These are phyloP conservation scores for Kodamaea anthophila DNA, from an alignment of 1,139 yeast genomes.

Conservation along the genomic window DNA sequence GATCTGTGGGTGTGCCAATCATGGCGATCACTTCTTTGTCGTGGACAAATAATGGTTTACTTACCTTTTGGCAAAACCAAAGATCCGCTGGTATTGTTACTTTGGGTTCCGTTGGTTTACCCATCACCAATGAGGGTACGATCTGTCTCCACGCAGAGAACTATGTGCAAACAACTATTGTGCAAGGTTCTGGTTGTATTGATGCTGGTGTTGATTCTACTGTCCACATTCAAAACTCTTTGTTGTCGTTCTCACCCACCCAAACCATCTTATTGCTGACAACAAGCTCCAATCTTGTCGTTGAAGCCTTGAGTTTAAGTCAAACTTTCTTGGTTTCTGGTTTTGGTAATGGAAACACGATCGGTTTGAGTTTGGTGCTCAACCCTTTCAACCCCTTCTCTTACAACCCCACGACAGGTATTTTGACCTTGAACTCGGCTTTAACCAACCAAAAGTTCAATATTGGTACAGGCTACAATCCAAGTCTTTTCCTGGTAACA, in stretches of 20 bases:
- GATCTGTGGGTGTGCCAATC: constrained; percentile 15
- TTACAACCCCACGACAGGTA: constrained; percentile 13
- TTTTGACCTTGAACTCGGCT: constrained; percentile 11
- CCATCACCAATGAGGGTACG: constrained; percentile 15
- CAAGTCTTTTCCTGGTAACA: constrained; percentile 10
- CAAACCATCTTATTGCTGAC: constrained; percentile 12
- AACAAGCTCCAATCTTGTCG: constrained; percentile 9
- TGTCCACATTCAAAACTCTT: constrained; percentile 9
- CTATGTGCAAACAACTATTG: constrained; percentile 11
- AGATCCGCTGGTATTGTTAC: constrained; percentile 16
- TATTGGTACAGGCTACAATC: constrained; percentile 19
- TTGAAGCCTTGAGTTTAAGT: constrained; percentile 13
- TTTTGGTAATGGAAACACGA: constrained; percentile 25
- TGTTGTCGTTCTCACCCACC: constrained; percentile 7
- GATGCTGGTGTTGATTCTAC: constrained; percentile 9
- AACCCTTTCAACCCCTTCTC: constrained; percentile 9
- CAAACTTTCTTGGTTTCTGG: constrained; percentile 23
- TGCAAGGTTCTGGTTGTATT: constrained; percentile 14
- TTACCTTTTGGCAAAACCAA: constrained; percentile 18
- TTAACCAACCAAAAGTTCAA: constrained; percentile 9
- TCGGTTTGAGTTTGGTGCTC: constrained; percentile 18
- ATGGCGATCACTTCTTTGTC: constrained; percentile 16
- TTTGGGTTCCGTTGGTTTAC: constrained; percentile 16
- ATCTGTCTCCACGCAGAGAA: constrained; percentile 12
- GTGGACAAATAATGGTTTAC: constrained; percentile 24